Evolutionary conservation across 2,329 filamentous ascomycete species (phyloP), one percentile per base, ranked within the genome.

Genomic region (Aspergillus ruber): DNA sequence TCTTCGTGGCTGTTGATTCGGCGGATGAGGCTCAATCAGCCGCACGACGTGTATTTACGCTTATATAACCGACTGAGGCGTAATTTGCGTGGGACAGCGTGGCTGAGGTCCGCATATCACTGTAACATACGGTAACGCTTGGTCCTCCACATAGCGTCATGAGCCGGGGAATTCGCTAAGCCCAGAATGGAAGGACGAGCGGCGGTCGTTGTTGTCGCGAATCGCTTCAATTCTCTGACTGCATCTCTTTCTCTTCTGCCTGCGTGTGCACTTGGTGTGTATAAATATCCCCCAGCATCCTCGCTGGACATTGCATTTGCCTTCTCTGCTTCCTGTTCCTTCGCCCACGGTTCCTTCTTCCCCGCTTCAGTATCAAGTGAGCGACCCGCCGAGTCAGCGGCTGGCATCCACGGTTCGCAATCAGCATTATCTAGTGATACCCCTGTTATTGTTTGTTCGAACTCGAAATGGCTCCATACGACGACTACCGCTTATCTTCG

Each of bases 401-500:
- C 59, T 50, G 48, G 56, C 58, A 66, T 59, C 63, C 64, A 66
- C 63, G 62, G 64, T 66, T 64, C 58, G 38, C 25, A 9, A 13
- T 21, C 21, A 42, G 43, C 50, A 39, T 39, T 20, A 8, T 13
- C 13, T 32, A 23, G 23, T n/a, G 12, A 32, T n/a, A 15, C 12
- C 8, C 12, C 18, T 36, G 15, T 18, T 17, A 44, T 12, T 17
- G 15, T 33, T 29, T 18, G 10, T 18, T 25, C 20, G 17, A 15
- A 25, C 7, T 27, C 17, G 46, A 44, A 50, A 71, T 71, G 67
- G 58, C 63, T 57, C 67, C 66, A 36, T 64, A 67, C 55, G 60
- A 65, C 43, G 67, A 70, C 33, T 63, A 62, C 41, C 61, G 62
- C 47, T 69, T 66, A 33, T 62, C 65, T 27, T 57, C 64, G n/a